phyloP scores from a whole-genome alignment of 106 monocot species.

The Chionographis japonica region DNA sequence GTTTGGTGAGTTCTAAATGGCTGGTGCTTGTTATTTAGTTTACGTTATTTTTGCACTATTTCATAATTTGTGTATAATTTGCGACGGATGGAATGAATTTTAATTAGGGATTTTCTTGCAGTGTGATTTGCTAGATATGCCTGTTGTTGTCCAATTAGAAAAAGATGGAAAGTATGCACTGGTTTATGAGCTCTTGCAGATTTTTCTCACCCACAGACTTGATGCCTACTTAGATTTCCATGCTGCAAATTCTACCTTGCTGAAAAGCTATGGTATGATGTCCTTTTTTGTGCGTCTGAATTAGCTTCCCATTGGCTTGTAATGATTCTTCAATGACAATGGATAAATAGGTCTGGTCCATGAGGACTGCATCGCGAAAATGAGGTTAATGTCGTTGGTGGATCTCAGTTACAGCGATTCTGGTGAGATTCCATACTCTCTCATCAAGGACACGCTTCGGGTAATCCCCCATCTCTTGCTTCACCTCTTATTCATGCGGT shows the following conservation, averaged over 20 bases:
- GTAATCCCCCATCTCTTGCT: slow-evolving; percentile 24
- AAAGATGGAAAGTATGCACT: slow-evolving; percentile 70
- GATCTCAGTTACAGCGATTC: slow-evolving; percentile 62
- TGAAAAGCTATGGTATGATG: slow-evolving; percentile 71
- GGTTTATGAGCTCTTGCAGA: slow-evolving; percentile 71
- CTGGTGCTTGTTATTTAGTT: too few species aligned
- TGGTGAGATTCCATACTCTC: slow-evolving; percentile 68
- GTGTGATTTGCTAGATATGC: slow-evolving; percentile 93
- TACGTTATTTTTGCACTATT: too few species aligned
- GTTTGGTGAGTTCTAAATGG: too few species aligned
- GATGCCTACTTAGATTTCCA: slow-evolving; percentile 83
- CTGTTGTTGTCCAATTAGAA: slow-evolving; percentile 75
- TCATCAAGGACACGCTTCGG: slow-evolving; percentile 68
- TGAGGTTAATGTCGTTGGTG: slow-evolving; percentile 79
- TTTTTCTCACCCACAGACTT: slow-evolving; percentile 79
- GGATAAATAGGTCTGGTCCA: slow-evolving; percentile 66
- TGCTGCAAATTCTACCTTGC: slow-evolving; percentile 48
- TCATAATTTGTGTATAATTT: not conserved
- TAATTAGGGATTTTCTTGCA: slow-evolving; percentile 34
- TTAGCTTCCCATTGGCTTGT: not conserved
- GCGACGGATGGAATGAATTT: not conserved
- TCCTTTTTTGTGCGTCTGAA: not conserved
- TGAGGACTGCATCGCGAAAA: slow-evolving; percentile 84
- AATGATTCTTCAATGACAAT: not conserved
- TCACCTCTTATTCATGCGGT: not conserved